These are phyloP conservation scores for Cystofilobasidium bisporidii DNA, from an alignment of 768 basidiomycete species.

Conservation along the genomic window DNA sequence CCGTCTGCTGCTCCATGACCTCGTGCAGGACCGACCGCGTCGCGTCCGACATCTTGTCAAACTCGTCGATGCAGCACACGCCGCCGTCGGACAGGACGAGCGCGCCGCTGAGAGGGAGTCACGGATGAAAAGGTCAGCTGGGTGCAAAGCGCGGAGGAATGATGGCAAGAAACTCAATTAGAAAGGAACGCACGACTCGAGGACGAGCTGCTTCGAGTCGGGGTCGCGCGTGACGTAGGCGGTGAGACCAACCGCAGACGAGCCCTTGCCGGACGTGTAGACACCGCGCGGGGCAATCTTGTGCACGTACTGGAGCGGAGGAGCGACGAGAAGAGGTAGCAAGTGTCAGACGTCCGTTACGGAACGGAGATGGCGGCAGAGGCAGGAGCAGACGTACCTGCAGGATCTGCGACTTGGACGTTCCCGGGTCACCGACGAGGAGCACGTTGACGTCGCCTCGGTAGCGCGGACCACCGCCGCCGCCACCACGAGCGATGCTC, in stretches of 20 bases:
- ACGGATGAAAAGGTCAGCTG: conserved; percentile 2
- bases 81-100: conserved; percentile 91
- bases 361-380: not conserved
- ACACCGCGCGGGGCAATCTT: conserved; percentile 97
- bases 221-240: conserved; percentile 98
- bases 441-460: conserved; percentile 96
- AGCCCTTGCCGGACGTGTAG: conserved; percentile 95
- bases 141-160: not conserved
- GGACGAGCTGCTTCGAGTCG: conserved; percentile 92
- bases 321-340: not conserved
- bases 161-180: no score
- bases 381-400: conserved; percentile 51
- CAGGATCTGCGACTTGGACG: conserved; percentile 89
- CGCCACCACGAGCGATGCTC: conserved; percentile 81
- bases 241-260: conserved; percentile 95
- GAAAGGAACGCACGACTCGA: conserved; percentile 62
- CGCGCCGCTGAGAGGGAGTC: conserved; percentile 58
- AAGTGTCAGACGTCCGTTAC: not conserved
- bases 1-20: conserved; percentile 52
- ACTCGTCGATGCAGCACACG: conserved; percentile 97
- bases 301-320: conserved; percentile 71
- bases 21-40: conserved; percentile 47
- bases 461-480: conserved; percentile 90
- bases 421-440: conserved; percentile 95
- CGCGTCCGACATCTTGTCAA: conserved; percentile 52